Evolutionary conservation across 2,329 filamentous ascomycete species (phyloP), one percentile per base, ranked within the genome.

Genomic region (Claviceps sp.): DNA sequence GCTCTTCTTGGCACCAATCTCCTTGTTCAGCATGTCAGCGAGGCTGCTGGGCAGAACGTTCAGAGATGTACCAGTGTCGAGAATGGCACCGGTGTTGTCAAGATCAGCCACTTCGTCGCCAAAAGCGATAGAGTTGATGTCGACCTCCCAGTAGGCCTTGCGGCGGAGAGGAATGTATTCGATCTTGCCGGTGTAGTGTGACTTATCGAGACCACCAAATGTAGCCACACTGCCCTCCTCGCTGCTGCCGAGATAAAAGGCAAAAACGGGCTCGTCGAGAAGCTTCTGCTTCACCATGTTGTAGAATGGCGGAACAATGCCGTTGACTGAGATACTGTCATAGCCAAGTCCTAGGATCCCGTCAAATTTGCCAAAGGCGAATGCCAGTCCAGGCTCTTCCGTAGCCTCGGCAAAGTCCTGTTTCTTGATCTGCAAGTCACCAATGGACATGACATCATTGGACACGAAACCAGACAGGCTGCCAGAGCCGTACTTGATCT

Each of bases 131-230:
- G 89, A 78, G 64, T 97, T 85, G 56, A 98, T 83, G 64, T 97
- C 90, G 52, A 98, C 91, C 79, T 98, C 93, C 93, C 93, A 98
- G 81, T 98, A 98, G 48, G 93, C 93, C 85, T 97, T 97, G 68
- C 93, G 88, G 70, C 93, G 88, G 61, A 98, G 81, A 52, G 93
- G 93, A 60, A 98, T 89, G 70, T 89, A 94, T 67, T 84, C 87
- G 63, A 98, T 80, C 70, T 97, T 84, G 64, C 93, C 93, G 41
- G 78, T 83, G 69, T 77, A 82, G 76, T 93, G 89, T 65, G 76
- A 74, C 73, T 89, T 74, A 70, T 97, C 84, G 56, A 95, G 72
- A 59, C 91, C 91, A 69, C 91, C 91, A 60, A 98, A 98, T 59
- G 84, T 82, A 55, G 84, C 90, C 73, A 90, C 90, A 43, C 90